A percentile compares a stretch with the other conserved stretches of the same genome.
phyloP scores from a whole-genome alignment of 2,329 filamentous ascomycete genomes.

The Diaporthe australafricana region DNA sequence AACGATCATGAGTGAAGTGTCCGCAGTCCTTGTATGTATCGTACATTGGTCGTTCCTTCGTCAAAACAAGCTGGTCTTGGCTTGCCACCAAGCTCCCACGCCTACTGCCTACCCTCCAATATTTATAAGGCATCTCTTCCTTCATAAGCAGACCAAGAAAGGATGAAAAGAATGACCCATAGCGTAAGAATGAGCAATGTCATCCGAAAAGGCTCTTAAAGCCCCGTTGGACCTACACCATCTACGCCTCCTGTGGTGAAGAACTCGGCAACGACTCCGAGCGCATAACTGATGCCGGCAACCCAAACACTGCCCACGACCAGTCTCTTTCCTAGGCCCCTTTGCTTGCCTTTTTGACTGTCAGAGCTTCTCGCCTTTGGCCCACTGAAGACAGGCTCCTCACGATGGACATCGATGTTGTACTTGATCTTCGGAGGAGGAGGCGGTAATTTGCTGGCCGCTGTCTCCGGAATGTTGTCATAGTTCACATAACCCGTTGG shows the following conservation, averaged over 20 bases:
- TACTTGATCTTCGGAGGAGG: constrained; percentile 51
- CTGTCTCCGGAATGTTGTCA: constrained; percentile 53
- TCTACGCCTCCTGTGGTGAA: constrained; percentile 61
- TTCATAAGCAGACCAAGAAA: not conserved
- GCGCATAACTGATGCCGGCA: constrained; percentile 66
- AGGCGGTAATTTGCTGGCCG: constrained; percentile 45
- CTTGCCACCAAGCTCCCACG: not conserved
- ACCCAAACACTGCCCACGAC: constrained; percentile 66
- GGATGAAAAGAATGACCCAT: not conserved
- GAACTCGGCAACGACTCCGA: constrained; percentile 70
- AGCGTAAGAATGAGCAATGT: not conserved
- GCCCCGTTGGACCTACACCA: constrained; percentile 50
- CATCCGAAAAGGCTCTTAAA: constrained; percentile 1
- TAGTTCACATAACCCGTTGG: constrained; percentile 76
- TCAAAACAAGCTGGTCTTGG: not conserved
- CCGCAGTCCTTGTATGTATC: not conserved
- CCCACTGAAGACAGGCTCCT: constrained; percentile 61
- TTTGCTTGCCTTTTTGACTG: constrained; percentile 49
- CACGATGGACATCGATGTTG: constrained; percentile 56
- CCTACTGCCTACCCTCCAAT: not conserved
- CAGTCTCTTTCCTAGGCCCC: constrained; percentile 58
- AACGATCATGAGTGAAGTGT: constrained; percentile 15
- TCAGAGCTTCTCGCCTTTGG: constrained; percentile 39
- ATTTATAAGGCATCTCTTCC: not conserved
- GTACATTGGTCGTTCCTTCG: constrained; percentile 23